Evolutionary conservation across 1,284 basidiomycete species (phyloP).

Genomic region (Pascua sp.): DNA sequence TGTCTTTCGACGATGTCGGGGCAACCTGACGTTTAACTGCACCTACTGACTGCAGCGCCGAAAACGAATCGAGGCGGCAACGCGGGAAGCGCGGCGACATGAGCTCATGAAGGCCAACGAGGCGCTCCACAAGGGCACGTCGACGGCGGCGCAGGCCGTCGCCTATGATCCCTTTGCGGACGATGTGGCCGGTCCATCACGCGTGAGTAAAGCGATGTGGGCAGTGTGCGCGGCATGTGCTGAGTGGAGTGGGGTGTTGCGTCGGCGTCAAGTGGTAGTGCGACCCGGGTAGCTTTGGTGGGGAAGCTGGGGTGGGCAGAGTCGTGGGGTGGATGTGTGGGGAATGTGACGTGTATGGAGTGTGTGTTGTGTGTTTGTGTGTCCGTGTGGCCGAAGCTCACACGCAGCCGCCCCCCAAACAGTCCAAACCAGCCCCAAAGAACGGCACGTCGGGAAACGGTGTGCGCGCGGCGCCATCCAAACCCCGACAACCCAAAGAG

Average conservation of each 20-base stretch:
- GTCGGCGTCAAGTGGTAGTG: too few species aligned
- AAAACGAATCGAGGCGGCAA: conserved; percentile 33
- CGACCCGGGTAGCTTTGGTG: too few species aligned
- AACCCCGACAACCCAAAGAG: not conserved
- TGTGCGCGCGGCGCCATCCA: not conserved
- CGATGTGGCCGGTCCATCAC: conserved; percentile 21
- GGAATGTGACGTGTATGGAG: too few species aligned
- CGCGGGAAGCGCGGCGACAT: conserved; percentile 32
- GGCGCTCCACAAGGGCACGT: conserved; percentile 19
- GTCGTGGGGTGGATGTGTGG: too few species aligned
- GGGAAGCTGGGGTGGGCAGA: too few species aligned
- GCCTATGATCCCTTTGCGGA: conserved; percentile 46
- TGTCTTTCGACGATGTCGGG: too few species aligned
- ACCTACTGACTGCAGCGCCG: conserved; percentile 18
- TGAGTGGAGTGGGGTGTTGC: not conserved
- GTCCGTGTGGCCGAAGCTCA: not conserved
- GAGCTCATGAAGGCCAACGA: conserved; percentile 41
- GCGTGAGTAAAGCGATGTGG: conserved; percentile 7
- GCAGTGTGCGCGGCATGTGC: not conserved
- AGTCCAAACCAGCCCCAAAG: not conserved
- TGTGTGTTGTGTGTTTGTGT: too few species aligned
- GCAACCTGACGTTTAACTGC: too few species aligned
- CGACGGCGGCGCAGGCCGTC: conserved; percentile 1
- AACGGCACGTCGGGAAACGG: not conserved
- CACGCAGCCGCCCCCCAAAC: conserved; percentile 2